These are phyloP conservation scores for Manihot esculenta DNA, from an alignment of 441 rosid genomes.

Conservation along the genomic window DNA sequence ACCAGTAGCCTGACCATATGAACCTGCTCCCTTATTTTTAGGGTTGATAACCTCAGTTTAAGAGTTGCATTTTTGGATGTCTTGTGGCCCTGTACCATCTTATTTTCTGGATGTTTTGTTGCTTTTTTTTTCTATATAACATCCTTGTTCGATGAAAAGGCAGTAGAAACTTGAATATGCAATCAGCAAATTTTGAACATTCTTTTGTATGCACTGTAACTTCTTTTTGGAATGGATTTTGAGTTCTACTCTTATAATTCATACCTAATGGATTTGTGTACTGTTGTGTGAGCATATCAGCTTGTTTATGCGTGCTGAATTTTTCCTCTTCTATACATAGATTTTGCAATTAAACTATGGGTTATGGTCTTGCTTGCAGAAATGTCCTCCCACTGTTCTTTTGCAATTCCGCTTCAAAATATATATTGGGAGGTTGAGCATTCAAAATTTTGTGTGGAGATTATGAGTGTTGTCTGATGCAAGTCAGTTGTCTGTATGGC, in stretches of 20 bases:
- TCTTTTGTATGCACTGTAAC: not conserved
- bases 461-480: too few species aligned
- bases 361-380: too few species aligned
- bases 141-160: conserved; percentile 14
- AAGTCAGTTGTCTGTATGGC: too few species aligned
- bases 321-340: too few species aligned
- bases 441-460: too few species aligned
- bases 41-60: conserved; percentile 2
- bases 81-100: not conserved
- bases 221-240: not conserved
- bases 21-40: not conserved
- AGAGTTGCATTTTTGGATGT: conserved; percentile 11
- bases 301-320: too few species aligned
- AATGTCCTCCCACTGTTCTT: too few species aligned
- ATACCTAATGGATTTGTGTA: too few species aligned
- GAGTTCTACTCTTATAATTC: not conserved
- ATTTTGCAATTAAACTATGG: too few species aligned
- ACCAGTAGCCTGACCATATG: conserved; percentile 7
- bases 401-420: too few species aligned
- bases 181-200: conserved; percentile 2
- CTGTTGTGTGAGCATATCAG: too few species aligned
- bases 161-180: conserved; percentile 4
- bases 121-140: not conserved
- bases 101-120: conserved; percentile 4
- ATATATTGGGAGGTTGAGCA: too few species aligned